phyloP scores from a whole-genome alignment of 768 basidiomycete species.

The Leccinum olivaceopallidum region DNA sequence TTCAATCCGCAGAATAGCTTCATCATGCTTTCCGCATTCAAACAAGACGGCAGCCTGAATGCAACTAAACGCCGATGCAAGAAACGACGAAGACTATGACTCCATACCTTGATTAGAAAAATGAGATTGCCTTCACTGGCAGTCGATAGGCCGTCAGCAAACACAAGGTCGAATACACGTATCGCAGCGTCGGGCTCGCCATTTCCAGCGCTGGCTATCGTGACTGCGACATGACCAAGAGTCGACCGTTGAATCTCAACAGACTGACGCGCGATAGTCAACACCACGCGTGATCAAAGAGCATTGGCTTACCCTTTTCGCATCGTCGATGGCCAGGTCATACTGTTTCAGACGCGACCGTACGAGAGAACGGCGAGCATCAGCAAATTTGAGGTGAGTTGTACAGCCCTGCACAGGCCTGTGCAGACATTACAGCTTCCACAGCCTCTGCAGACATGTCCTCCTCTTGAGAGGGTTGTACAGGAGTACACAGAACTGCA shows the following conservation, averaged over 20 bases:
- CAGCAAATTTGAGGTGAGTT: no score
- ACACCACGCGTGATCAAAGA: no score
- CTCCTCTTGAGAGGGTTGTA: no score
- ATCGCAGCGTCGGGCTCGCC: slow-evolving; percentile 7
- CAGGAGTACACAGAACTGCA: no score
- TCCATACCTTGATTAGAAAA: slow-evolving; percentile 12
- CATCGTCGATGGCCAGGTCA: slow-evolving; percentile 7
- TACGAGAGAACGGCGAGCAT: background rate
- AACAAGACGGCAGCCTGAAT: slow-evolving; percentile 9
- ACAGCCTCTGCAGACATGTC: no score
- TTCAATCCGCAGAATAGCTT: slow-evolving; percentile 9
- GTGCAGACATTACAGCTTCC: no score
- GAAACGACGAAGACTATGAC: fast-evolving
- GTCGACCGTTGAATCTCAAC: slow-evolving; percentile 7
- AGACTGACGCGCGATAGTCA: slow-evolving; percentile 5
- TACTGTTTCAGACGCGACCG: background rate
- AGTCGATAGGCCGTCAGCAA: background rate
- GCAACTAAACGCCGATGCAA: background rate
- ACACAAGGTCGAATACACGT: slow-evolving; percentile 12
- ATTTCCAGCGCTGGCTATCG: background rate
- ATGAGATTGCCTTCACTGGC: slow-evolving; percentile 10
- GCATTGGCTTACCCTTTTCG: background rate
- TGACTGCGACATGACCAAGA: slow-evolving; percentile 12
- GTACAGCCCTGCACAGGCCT: no score
- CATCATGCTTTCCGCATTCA: slow-evolving; percentile 6